These are phyloP conservation scores for Kwoniella shivajii DNA, from an alignment of 1,284 basidiomycete genomes.

Conservation along the genomic window DNA sequence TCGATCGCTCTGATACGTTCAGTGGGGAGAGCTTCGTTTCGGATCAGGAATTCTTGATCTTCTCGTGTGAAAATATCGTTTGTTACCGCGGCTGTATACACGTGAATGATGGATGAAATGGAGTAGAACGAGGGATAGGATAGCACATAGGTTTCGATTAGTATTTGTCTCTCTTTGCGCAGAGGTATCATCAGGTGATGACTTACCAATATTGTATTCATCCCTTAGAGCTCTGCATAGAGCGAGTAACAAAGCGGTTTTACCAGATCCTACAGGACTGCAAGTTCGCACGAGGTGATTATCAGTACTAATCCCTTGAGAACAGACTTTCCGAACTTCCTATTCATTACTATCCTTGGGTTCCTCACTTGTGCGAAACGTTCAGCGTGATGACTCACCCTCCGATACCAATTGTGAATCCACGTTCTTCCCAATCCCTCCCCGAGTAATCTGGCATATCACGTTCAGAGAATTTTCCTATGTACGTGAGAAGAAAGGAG, in stretches of 20 bases:
- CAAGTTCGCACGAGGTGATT: background rate
- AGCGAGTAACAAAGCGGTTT: constrained; percentile 90
- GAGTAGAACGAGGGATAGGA: background rate
- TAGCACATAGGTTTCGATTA: too few relatives aligned
- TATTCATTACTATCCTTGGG: too few relatives aligned
- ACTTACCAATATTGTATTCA: constrained; percentile 83
- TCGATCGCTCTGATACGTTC: constrained; percentile 93
- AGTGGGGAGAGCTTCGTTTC: constrained; percentile 80
- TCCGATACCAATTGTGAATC: constrained; percentile 96
- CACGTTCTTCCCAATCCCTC: constrained; percentile 87
- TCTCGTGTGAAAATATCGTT: constrained; percentile 98
- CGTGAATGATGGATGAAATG: background rate
- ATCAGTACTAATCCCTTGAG: background rate
- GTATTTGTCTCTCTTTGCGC: too few relatives aligned
- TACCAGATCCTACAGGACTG: constrained; percentile 94
- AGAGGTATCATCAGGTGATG: background rate
- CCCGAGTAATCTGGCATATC: constrained; percentile 85
- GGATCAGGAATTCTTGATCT: constrained; percentile 96
- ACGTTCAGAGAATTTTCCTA: constrained; percentile 88
- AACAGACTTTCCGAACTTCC: too few relatives aligned
- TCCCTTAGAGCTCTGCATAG: constrained; percentile 83
- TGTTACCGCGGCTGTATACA: constrained; percentile 76
- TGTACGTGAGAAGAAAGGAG: constrained; percentile 4
- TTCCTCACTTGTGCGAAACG: too few relatives aligned
- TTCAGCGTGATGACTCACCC: constrained; percentile 75